Conservation (phyloP, 352 stramenopile species). For the Phytophthora podocarpi region DNA sequence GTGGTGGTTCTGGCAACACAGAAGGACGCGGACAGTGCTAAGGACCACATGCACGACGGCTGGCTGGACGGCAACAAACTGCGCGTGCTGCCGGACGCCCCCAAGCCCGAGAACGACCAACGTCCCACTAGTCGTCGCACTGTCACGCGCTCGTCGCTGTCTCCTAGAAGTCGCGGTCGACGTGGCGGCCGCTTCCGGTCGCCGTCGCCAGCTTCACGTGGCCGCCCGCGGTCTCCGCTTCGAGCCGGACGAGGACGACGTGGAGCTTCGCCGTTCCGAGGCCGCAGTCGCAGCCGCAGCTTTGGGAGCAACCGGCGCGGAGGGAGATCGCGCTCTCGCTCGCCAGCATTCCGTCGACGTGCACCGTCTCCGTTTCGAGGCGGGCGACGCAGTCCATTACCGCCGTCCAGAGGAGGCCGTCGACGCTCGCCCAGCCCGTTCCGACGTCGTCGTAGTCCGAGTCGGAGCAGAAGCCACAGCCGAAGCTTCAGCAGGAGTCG, state of each 20-base stretch:
- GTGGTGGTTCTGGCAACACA: constrained; percentile 62
- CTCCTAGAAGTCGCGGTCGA: constrained; percentile 25
- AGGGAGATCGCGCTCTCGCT: constrained; percentile 39
- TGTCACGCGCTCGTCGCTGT: constrained; percentile 23
- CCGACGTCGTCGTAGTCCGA: constrained; percentile 36
- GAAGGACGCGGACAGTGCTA: constrained; percentile 59
- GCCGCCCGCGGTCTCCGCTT: constrained; percentile 21
- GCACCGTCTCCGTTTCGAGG: constrained; percentile 45
- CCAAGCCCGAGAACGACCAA: constrained; percentile 12
- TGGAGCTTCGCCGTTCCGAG: constrained; percentile 53
- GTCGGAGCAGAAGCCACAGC: constrained; percentile 34
- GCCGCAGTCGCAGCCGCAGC: constrained; percentile 44
- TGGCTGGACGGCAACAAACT: constrained; percentile 86
- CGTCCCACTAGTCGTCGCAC: constrained; percentile 2
- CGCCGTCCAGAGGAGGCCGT: constrained; percentile 29
- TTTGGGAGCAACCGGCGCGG: constrained; percentile 30
- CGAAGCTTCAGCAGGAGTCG: constrained; percentile 32
- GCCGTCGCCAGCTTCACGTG: constrained; percentile 13
- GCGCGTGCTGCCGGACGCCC: constrained; percentile 43
- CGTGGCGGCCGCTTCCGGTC: constrained; percentile 28
- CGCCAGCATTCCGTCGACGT: constrained; percentile 46
- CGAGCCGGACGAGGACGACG: constrained; percentile 31
- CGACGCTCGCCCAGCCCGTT: constrained; percentile 42
- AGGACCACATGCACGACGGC: constrained; percentile 83
- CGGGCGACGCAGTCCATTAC: constrained; percentile 27